These are phyloP conservation scores for Cytauxzoon felis DNA, from an alignment of 169 alveolate genomes.

Conservation along the genomic window DNA sequence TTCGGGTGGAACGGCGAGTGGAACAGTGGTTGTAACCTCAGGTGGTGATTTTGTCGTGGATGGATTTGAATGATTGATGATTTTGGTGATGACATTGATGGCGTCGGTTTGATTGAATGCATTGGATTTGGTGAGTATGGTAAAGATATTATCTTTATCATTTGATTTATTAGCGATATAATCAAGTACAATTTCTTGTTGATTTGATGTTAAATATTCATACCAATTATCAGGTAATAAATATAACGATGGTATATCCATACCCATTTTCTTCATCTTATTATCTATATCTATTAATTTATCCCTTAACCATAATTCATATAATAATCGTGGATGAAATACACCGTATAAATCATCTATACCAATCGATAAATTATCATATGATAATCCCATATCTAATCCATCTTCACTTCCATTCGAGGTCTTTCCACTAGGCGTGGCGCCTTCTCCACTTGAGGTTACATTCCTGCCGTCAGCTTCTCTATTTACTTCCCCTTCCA, in stretches of 20 bases:
- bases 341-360: no score
- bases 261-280: constrained; percentile 12
- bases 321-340: not conserved
- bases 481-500: no score
- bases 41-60: not conserved
- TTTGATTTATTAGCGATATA: constrained; percentile 21
- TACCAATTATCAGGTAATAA: constrained; percentile 31
- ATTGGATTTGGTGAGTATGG: constrained; percentile 37
- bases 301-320: constrained; percentile 16
- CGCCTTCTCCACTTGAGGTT: no score
- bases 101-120: constrained; percentile 34
- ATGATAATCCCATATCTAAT: no score
- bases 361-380: no score
- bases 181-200: constrained; percentile 32
- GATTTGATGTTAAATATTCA: constrained; percentile 14
- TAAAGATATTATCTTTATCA: constrained; percentile 16
- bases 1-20: no score
- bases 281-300: constrained; percentile 40
- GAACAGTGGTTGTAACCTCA: not conserved
- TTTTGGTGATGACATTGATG: constrained; percentile 3
- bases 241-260: constrained; percentile 24
- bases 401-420: no score
- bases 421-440: no score
- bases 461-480: no score
- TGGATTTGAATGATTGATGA: not conserved